Evolutionary conservation across 129 eudicot species (phyloP).

Genomic region (Silybum marianum): DNA sequence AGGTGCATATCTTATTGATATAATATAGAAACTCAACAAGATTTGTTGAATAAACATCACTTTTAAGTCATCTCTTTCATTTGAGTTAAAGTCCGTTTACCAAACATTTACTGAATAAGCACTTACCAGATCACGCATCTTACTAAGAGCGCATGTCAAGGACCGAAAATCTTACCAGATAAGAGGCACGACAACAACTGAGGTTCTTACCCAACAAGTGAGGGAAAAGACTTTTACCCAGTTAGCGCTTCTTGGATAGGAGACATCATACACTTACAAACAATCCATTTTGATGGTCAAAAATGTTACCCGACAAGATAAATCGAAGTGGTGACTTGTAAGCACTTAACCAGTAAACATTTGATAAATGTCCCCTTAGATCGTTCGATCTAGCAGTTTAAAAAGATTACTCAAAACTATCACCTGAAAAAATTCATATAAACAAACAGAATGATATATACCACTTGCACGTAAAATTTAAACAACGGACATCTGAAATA

Average conservation of each 20-base stretch:
- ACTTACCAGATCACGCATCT: background rate
- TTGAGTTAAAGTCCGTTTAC: background rate
- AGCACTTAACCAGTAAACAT: background rate
- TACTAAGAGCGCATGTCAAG: too few species aligned
- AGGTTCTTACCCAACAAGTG: background rate
- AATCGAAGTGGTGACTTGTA: background rate
- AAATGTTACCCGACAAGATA: background rate
- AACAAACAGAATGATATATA: background rate
- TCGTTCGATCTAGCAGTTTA: background rate
- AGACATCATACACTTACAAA: too few species aligned
- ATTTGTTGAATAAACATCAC: too few species aligned
- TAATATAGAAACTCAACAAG: too few species aligned
- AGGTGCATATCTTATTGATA: too few species aligned
- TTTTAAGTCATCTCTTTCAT: too few species aligned
- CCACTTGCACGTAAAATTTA: background rate
- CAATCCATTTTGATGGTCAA: too few species aligned
- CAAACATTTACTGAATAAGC: background rate
- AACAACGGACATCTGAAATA: background rate
- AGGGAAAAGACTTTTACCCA: background rate
- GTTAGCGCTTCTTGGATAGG: too few species aligned
- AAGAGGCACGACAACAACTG: background rate
- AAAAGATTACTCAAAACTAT: background rate
- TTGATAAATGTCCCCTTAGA: background rate
- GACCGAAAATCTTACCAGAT: background rate
- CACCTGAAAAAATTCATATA: background rate